Conservation (phyloP, 164 flowering plant species). For the Tetrastigma voinierianum region DNA sequence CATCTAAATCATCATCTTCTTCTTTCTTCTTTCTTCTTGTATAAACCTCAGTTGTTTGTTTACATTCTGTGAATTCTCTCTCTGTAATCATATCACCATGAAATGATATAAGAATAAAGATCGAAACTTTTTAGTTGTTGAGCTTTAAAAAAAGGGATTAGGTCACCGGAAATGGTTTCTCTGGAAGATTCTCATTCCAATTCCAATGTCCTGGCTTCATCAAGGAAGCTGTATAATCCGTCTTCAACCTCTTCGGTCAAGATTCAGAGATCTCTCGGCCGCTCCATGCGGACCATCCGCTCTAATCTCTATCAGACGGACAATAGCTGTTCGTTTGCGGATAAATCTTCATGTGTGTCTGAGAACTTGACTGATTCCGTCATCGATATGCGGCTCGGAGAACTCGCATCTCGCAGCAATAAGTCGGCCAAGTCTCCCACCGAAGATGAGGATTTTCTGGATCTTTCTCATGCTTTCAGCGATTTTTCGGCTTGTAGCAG, state of each 20-base stretch:
- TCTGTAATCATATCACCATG: no score
- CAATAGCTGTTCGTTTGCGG: constrained; percentile 24
- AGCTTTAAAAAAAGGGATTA: neutral
- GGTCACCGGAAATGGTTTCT: constrained; percentile 41
- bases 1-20: no score
- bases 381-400: constrained; percentile 71
- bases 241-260: constrained; percentile 29
- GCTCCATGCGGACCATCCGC: constrained; percentile 90
- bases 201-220: constrained; percentile 20
- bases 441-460: constrained; percentile 38
- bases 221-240: constrained; percentile 16
- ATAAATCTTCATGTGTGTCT: constrained; percentile 31
- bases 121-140: no score
- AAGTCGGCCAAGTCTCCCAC: constrained; percentile 17
- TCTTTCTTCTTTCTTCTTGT: no score
- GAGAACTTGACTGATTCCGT: constrained; percentile 75
- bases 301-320: constrained; percentile 48
- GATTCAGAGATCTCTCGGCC: constrained; percentile 42
- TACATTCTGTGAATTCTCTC: no score
- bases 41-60: no score
- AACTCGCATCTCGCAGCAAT: constrained; percentile 47
- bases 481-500: constrained; percentile 84
- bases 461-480: constrained; percentile 75
- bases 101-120: no score
- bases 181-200: constrained; percentile 37